Percentiles rank a stretch among this genome's conserved stretches.
Evolutionary conservation across 371 early-diverging fungal genomes (phyloP).

Genomic region (Syncephalastrum sp.): DNA sequence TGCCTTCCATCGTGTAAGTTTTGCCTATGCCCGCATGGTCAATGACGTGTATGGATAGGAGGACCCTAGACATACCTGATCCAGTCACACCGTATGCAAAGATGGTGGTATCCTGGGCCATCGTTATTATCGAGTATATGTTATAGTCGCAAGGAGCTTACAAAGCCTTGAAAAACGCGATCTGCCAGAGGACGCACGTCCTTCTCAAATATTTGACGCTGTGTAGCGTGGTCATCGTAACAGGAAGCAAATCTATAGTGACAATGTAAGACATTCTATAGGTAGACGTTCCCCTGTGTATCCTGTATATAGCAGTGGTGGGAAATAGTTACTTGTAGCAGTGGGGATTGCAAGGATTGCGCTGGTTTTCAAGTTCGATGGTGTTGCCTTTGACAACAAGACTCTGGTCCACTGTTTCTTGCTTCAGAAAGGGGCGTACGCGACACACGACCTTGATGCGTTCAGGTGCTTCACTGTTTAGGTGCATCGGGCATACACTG

Average conservation of each 20-base stretch:
- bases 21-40: constrained; percentile 43
- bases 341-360: constrained; percentile 9
- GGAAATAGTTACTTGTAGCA: constrained; percentile 3
- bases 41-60: no score
- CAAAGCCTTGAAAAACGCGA: constrained; percentile 50
- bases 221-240: constrained; percentile 40
- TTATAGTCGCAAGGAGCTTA: constrained; percentile 7
- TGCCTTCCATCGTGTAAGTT: constrained; percentile 70
- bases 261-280: neutral
- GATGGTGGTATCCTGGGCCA: constrained; percentile 52
- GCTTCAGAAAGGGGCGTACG: constrained; percentile 49
- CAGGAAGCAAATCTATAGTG: constrained; percentile 46
- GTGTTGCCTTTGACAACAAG: constrained; percentile 25
- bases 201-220: constrained; percentile 44
- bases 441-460: constrained; percentile 52
- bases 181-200: constrained; percentile 55
- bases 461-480: no score
- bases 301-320: neutral
- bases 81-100: constrained; percentile 78
- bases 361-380: constrained; percentile 39
- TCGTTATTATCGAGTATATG: neutral
- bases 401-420: constrained; percentile 43
- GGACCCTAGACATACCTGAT: constrained; percentile 23
- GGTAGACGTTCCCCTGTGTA: constrained; percentile 16
- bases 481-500: no score